These are phyloP conservation scores for Argentina anserina DNA, from an alignment of 306 rosid species.

Conservation along the genomic window DNA sequence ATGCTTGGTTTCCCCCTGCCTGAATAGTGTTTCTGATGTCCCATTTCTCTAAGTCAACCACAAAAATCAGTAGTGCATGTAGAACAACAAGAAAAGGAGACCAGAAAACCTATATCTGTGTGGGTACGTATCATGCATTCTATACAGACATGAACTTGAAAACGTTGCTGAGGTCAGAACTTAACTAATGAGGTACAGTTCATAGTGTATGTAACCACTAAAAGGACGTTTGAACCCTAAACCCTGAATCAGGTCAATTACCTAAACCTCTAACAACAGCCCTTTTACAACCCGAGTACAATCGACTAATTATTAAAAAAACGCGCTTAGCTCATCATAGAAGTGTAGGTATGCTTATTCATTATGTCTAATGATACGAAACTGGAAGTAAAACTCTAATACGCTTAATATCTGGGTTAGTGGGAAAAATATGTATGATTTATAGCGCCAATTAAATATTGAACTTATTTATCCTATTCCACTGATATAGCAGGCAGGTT, in stretches of 20 bases:
- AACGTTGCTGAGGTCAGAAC: background rate
- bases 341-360: background rate
- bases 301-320: background rate
- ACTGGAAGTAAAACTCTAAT: background rate
- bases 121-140: background rate
- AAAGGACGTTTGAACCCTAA: background rate
- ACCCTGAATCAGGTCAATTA: background rate
- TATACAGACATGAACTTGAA: background rate
- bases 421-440: background rate
- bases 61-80: constrained; percentile 14
- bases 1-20: constrained; percentile 45
- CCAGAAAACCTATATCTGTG: background rate
- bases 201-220: background rate
- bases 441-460: background rate
- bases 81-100: background rate
- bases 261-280: background rate
- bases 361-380: background rate
- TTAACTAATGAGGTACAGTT: background rate
- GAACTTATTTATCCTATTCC: background rate
- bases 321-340: background rate
- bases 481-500: background rate
- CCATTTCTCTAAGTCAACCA: constrained; percentile 39
- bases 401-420: background rate
- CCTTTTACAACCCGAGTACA: no score
- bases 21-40: constrained; percentile 20